Base-by-base conservation (phyloP, 345 rosid genomes). In the Ailanthus altissimus region DNA sequence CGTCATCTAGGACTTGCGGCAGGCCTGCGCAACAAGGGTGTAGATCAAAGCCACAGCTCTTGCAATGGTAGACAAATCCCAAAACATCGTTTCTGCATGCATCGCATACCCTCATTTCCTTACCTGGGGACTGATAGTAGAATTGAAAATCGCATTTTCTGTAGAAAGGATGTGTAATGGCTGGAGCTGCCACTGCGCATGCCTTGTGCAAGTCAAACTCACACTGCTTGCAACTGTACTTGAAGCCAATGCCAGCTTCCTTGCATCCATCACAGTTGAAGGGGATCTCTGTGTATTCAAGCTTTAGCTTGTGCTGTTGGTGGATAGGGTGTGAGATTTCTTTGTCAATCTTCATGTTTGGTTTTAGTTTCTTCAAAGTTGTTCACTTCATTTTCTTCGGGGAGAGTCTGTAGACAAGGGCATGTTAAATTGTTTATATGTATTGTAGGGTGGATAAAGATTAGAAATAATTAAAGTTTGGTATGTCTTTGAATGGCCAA, bases 1-100 rank as follows among this genome's bases (percentile, higher is more conserved):
- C 88, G 28, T 85, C 87, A 8, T 83, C 83, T 4, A 84, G 57
- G 36, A 82, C 86, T 42, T 72, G 82, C 0, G 87, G 87, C 14
- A 88, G 87, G 42, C 53, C 75, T 11, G 86, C 85, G 51, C 90
- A 88, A 20, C 87, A 82, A 36, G 90, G 90, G 47, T 88, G 90
- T 26, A 85, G 79, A 65, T 88, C 87, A 11, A 87, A 82, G 18
- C 76, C 90, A 10, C 88, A 85, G 16, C 78, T 50, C 5, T 38
- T 56, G 75, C 88, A 85, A 60, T 88, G 87, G 82, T 85, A 85
- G 23, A 85, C 81, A 32, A 85, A 84, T 1, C 89, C 90, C 0
- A 47, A 43, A 42, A 85, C 82, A 13, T 82, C 84, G 0, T 81
- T 76, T 47, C 84, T 47, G 9, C 87, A 88, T 0, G 80, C 87